Conservation (phyloP, 495 filamentous ascomycete genomes). For the Penicillium macrosclerotiorum region DNA sequence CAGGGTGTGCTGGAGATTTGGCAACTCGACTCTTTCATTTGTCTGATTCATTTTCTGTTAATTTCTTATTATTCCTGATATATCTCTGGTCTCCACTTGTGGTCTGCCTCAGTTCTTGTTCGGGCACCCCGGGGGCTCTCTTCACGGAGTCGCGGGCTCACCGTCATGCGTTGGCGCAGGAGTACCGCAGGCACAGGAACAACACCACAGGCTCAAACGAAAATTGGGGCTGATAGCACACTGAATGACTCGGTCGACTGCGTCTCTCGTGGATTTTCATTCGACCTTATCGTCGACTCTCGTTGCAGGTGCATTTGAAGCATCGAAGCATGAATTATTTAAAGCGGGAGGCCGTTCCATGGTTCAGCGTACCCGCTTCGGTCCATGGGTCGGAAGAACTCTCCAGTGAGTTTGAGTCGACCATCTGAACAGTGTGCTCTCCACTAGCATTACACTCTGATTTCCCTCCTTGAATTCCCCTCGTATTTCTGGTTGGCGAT, state of each 20-base stretch:
- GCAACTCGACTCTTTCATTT: too few species aligned
- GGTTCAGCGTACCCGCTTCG: slow-evolving; percentile 38
- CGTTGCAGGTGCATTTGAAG: too few species aligned
- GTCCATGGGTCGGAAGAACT: slow-evolving; percentile 44
- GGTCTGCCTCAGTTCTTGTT: background rate
- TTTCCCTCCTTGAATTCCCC: slow-evolving; percentile 3
- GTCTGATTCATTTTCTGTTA: background rate
- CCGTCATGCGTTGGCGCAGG: slow-evolving; percentile 2
- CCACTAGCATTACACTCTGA: slow-evolving; percentile 7
- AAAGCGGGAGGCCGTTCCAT: slow-evolving; percentile 31
- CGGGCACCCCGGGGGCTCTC: background rate
- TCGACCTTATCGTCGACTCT: too few species aligned
- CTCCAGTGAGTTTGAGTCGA: slow-evolving; percentile 17
- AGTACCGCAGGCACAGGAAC: slow-evolving; percentile 5
- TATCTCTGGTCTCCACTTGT: background rate
- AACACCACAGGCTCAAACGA: too few species aligned
- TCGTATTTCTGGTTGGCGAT: background rate
- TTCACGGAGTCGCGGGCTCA: background rate
- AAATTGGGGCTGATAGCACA: slow-evolving; percentile 1
- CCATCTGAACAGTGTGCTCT: background rate
- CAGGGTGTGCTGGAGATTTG: background rate
- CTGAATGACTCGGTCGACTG: too few species aligned
- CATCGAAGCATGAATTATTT: slow-evolving; percentile 32
- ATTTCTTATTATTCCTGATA: slow-evolving; percentile 4
- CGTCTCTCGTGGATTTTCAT: too few species aligned